Evolutionary conservation across 371 early-diverging fungal genomes (phyloP), one percentile per base, ranked within the genome.

Genomic region (Lichtheimia ramosa): DNA sequence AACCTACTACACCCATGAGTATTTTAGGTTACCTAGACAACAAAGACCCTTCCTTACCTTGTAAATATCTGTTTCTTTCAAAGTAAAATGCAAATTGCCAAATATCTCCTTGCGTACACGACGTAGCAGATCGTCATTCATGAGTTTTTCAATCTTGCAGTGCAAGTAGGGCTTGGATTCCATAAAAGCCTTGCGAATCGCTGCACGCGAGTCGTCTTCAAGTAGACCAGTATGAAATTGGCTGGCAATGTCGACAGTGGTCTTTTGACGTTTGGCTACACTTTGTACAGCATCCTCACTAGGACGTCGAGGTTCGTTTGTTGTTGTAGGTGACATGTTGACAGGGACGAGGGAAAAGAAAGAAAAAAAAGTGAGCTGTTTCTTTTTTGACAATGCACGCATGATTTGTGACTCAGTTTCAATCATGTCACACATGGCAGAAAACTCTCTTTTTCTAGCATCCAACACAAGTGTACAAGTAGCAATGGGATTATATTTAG

Each of bases 11-110:
- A 14, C 8, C 27, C 13, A 55, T 49, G 13, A n/a, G 15, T 43
- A 53, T 41, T 1, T n/a, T n/a, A n/a, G n/a, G 41, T 49, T 3
- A 21, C 18, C 24, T 24, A 8, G 10, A 34, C 34, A 34, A 10
- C 34, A 6, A 14, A 15, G 13, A 54, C 54, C 6, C 18, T 2
- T n/a, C 15, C 18, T 64, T 48, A 86, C 86, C 68, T 86, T 84
- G 82, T 90, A 89, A 28, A 92, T 90, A 61, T 92, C 92, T 1
- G 92, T 92, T 62, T 90, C 90, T 69, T 92, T 92, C 18, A 71
- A 68, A 8, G 90, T 89, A 43, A 86, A 89, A 54, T 83, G 83
- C 51, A 92, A 69, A 12, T 77, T 67, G 41, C 58, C 67, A 20
- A 75, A 72, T 63, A 89, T 84, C 68, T 92, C 92, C 24, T 77